Evolutionary conservation across 129 eudicot species (phyloP).

Genomic region (Pulicaria dysenterica): DNA sequence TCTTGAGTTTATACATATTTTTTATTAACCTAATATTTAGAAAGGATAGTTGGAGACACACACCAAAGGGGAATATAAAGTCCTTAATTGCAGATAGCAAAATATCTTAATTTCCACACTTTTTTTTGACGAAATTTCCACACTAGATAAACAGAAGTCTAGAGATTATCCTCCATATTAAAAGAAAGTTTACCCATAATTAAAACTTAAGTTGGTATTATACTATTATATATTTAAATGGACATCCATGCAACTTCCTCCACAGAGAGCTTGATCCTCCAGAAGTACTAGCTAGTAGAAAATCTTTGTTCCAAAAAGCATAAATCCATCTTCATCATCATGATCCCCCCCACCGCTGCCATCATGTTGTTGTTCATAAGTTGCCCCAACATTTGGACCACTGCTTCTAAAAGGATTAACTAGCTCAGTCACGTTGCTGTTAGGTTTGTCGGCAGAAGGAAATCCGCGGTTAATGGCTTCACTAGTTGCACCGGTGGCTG

Average conservation of each 20-base stretch:
- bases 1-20: too few relatives aligned
- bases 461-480: neutral
- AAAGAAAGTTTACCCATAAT: too few relatives aligned
- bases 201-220: too few relatives aligned
- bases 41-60: too few relatives aligned
- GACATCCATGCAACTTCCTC: neutral
- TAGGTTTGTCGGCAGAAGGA: constrained; percentile 1
- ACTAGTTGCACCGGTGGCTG: neutral
- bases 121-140: too few relatives aligned
- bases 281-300: neutral
- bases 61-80: too few relatives aligned
- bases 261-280: constrained; percentile 10
- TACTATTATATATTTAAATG: too few relatives aligned
- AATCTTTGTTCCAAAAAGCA: neutral
- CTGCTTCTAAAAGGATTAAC: neutral
- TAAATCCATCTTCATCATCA: neutral
- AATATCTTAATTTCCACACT: too few relatives aligned
- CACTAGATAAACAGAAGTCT: too few relatives aligned
- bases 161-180: too few relatives aligned
- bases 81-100: too few relatives aligned
- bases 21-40: too few relatives aligned
- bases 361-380: constrained; percentile 15
- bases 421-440: neutral
- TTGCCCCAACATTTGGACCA: neutral
- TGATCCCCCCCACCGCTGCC: neutral